Percentiles rank a stretch among this genome's conserved stretches.
Conservation (phyloP, 1,284 basidiomycete species). For the Ceratobasidium sp. region DNA sequence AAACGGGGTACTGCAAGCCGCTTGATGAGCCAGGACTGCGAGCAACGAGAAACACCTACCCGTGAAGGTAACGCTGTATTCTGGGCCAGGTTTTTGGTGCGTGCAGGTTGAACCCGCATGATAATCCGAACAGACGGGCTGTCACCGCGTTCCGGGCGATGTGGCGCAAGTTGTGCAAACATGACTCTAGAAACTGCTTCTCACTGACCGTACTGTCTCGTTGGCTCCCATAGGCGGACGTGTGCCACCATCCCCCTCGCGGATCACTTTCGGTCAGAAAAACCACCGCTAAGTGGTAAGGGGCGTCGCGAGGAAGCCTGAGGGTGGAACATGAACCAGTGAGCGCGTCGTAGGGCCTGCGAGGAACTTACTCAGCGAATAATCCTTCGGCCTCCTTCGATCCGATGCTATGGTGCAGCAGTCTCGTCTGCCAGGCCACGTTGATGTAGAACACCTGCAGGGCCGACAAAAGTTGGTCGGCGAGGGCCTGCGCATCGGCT, state of each 20-base stretch:
- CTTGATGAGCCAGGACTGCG: too few relatives aligned
- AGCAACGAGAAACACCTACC: too few relatives aligned
- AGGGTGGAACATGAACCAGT: background rate
- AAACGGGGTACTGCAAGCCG: background rate
- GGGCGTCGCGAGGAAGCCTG: background rate
- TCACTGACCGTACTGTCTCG: background rate
- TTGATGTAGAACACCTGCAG: constrained; percentile 6
- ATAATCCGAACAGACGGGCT: background rate
- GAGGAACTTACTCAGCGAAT: constrained; percentile 1
- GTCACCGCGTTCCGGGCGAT: background rate
- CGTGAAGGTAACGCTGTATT: too few relatives aligned
- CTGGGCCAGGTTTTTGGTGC: too few relatives aligned
- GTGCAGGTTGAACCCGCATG: too few relatives aligned
- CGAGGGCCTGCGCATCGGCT: background rate
- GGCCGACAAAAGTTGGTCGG: background rate
- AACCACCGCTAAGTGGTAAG: constrained; percentile 22
- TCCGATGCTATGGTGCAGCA: background rate
- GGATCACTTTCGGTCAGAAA: constrained; percentile 26
- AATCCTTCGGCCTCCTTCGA: background rate
- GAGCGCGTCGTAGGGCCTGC: background rate
- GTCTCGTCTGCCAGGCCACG: constrained; percentile 18
- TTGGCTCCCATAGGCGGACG: constrained; percentile 6
- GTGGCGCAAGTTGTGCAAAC: background rate
- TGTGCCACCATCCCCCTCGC: constrained; percentile 27
- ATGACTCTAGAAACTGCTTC: background rate